Evolutionary conservation across 139 green algal species (phyloP), one percentile per base, ranked within the genome.

Genomic region (Chlorella sp.): DNA sequence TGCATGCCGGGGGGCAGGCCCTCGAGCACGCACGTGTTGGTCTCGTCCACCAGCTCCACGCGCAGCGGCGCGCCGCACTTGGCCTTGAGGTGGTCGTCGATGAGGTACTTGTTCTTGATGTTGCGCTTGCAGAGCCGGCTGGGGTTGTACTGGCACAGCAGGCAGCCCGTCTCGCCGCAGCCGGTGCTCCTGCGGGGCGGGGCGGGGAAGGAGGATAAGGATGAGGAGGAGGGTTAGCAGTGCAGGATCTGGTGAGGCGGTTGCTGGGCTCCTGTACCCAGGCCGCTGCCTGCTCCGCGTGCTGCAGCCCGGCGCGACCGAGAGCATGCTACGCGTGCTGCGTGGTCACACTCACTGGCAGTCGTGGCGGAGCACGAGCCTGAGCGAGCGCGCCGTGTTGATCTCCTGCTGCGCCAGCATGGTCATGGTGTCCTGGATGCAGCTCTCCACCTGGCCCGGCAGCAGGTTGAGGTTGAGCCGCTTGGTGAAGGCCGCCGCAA

Each of bases 321-420:
- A n/a, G n/a, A n/a, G n/a, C n/a, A n/a, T n/a, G n/a, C n/a, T n/a
- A n/a, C n/a, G n/a, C n/a, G n/a, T n/a, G n/a, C n/a, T n/a, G n/a
- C n/a, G n/a, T n/a, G n/a, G n/a, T n/a, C n/a, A n/a, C n/a, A n/a
- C 82, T 88, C 62, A 88, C 83, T 85, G 70, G 83, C 84, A 89
- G 55, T 89, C 84, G 27, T 89, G 84, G 33, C 80, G 73, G 29
- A 89, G 70, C 3, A 89, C 84, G 29, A 89, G 73, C 14, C 84
- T 73, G 70, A 89, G 66, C 2, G 42, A 2, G 1, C 79, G 71
- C 29, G 65, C 71, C 50, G 71, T 77, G 49, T 20, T 74, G 0
- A 80, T 63, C 2, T 80, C 76, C 31, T 77, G 70, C 34, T 70
- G 32, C 0, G 36, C 36, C 33, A 82, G 51, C 1, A 30, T 4